These are phyloP conservation scores for Blepharisma undulans DNA, from an alignment of 169 alveolate species.

Conservation along the genomic window DNA sequence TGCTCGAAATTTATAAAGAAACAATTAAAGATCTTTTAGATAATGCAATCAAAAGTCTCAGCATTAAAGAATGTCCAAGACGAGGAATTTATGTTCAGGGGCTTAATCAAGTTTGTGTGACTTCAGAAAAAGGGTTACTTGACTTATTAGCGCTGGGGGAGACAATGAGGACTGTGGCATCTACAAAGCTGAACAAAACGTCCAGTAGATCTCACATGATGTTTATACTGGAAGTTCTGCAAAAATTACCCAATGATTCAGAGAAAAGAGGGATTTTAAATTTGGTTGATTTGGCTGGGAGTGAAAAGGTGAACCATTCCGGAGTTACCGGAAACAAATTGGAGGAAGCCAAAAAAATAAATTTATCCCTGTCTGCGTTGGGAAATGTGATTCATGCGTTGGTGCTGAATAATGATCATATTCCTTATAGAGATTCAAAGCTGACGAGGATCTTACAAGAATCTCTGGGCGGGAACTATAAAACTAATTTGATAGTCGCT, in stretches of 20 bases:
- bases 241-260: slow-evolving; percentile 12
- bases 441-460: slow-evolving; percentile 68
- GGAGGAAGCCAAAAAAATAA: slow-evolving; percentile 86
- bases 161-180: slow-evolving; percentile 4
- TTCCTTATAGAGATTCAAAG: slow-evolving; percentile 75
- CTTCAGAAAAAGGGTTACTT: slow-evolving; percentile 58
- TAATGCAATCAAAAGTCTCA: slow-evolving; percentile 60
- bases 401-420: slow-evolving; percentile 66
- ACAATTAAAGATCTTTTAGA: slow-evolving; percentile 76
- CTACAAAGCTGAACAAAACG: slow-evolving; percentile 17
- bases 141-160: neutral
- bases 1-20: slow-evolving; percentile 85
- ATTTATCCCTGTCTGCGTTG: slow-evolving; percentile 82
- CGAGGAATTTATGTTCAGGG: slow-evolving; percentile 84
- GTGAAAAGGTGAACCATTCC: slow-evolving; percentile 67
- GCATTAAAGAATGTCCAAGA: slow-evolving; percentile 77
- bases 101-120: slow-evolving; percentile 69
- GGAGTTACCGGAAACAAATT: slow-evolving; percentile 85
- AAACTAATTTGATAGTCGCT: slow-evolving; percentile 64
- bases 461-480: slow-evolving; percentile 75
- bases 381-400: slow-evolving; percentile 87
- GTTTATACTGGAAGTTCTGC: neutral
- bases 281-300: slow-evolving; percentile 77
- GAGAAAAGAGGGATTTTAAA: slow-evolving; percentile 37
- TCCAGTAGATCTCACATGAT: slow-evolving; percentile 10